Conservation (phyloP, 495 filamentous ascomycete species). For the Clohesyomyces aquaticus region DNA sequence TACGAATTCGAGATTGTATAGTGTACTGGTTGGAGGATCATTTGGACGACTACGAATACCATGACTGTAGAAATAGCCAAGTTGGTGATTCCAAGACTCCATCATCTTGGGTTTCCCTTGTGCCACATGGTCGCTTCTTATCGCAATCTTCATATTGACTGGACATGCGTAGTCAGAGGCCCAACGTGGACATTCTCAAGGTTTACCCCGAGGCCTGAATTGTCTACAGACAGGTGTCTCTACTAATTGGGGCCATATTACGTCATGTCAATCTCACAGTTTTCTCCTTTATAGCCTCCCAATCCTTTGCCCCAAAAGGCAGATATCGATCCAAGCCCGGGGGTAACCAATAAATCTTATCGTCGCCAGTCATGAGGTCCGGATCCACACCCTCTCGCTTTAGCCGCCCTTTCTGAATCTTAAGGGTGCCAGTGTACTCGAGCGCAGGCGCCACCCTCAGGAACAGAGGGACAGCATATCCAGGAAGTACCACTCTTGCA, state of each 20-base stretch:
- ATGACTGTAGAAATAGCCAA: conserved; percentile 8
- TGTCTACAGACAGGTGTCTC: too few species aligned
- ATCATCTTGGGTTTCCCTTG: too few species aligned
- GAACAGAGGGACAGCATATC: conserved; percentile 48
- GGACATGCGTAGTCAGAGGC: too few species aligned
- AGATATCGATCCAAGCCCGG: conserved; percentile 37
- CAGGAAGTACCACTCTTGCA: conserved; percentile 38
- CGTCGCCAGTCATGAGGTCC: conserved; percentile 24
- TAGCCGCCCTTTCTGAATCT: conserved; percentile 39
- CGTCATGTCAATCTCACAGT: conserved; percentile 38
- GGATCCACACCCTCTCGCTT: conserved; percentile 39
- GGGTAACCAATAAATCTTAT: conserved; percentile 44
- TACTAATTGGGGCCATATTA: too few species aligned
- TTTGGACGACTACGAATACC: not conserved
- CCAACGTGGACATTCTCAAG: too few species aligned
- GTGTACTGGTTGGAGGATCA: not conserved
- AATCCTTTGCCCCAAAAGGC: conserved; percentile 42
- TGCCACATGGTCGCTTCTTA: too few species aligned
- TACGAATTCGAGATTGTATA: conserved; percentile 83
- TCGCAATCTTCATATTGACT: too few species aligned
- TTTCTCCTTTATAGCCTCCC: conserved; percentile 36
- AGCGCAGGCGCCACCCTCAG: conserved; percentile 41
- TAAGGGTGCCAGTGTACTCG: conserved; percentile 41
- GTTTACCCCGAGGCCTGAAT: too few species aligned
- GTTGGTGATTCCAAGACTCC: not conserved